Evolutionary conservation across 2,329 filamentous ascomycete genomes (phyloP).

Genomic region (Apiospora phragmitis): DNA sequence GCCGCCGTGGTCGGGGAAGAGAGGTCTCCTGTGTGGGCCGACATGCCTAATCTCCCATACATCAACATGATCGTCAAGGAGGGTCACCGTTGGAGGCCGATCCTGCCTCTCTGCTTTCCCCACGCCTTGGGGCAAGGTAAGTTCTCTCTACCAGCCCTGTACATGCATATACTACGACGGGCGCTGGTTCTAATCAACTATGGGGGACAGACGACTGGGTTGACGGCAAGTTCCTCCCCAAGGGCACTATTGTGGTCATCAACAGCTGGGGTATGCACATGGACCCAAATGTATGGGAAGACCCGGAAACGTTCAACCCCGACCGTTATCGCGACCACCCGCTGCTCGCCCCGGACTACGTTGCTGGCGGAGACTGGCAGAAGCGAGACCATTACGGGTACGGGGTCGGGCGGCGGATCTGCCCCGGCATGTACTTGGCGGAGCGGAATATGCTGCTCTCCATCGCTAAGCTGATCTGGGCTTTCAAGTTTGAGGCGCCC

Average conservation of each 20-base stretch:
- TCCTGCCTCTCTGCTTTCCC: constrained; percentile 34
- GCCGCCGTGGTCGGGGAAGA: constrained; percentile 38
- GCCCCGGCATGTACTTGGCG: constrained; percentile 49
- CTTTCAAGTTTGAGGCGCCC: constrained; percentile 36
- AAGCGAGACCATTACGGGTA: constrained; percentile 44
- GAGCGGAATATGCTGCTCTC: constrained; percentile 43
- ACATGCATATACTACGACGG: constrained; percentile 24
- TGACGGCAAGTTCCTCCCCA: constrained; percentile 37
- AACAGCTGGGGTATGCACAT: constrained; percentile 38
- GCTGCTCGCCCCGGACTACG: constrained; percentile 36
- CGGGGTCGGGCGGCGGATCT: constrained; percentile 48
- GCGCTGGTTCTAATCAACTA: not conserved
- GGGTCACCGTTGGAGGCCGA: constrained; percentile 41
- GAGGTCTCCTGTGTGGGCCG: constrained; percentile 38
- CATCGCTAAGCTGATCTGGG: constrained; percentile 47
- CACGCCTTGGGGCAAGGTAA: constrained; percentile 33
- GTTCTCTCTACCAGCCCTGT: not conserved
- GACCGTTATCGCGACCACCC: constrained; percentile 28
- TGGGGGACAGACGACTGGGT: constrained; percentile 35
- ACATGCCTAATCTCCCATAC: constrained; percentile 41
- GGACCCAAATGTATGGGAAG: constrained; percentile 21
- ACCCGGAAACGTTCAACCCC: constrained; percentile 33
- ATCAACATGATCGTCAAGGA: constrained; percentile 43
- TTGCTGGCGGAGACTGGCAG: constrained; percentile 16
- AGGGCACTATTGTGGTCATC: constrained; percentile 37